These are phyloP conservation scores for Tulasnella sp. DNA, from an alignment of 768 basidiomycete species.

Conservation along the genomic window DNA sequence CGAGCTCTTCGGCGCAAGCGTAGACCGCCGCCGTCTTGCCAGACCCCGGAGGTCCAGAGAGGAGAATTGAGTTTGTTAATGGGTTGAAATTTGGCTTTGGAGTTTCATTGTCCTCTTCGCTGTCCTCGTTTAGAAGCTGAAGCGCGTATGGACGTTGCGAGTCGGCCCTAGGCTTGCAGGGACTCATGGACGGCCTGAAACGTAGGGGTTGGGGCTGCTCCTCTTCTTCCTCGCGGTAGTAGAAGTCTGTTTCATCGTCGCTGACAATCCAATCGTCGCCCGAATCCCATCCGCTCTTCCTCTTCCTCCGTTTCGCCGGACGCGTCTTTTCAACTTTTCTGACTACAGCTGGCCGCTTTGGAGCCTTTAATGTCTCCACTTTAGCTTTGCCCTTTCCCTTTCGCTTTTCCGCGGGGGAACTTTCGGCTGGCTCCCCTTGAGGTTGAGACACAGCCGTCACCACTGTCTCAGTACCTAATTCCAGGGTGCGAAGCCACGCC, in stretches of 20 bases:
- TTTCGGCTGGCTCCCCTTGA: background rate
- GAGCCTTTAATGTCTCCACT: constrained; percentile 27
- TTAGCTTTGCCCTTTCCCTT: constrained; percentile 19
- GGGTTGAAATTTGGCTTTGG: constrained; percentile 14
- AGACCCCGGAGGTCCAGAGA: constrained; percentile 70
- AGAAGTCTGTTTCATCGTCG: constrained; percentile 35
- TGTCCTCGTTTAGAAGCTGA: constrained; percentile 1
- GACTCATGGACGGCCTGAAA: constrained; percentile 11
- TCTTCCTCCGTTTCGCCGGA: constrained; percentile 17
- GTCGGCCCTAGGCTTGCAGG: constrained; percentile 2
- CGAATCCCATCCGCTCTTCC: constrained; percentile 22
- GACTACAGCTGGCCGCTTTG: constrained; percentile 22
- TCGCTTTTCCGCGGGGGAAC: background rate
- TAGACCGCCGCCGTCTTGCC: constrained; percentile 93
- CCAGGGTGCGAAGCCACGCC: constrained; percentile 70
- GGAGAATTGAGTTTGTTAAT: constrained; percentile 79
- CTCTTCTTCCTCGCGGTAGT: constrained; percentile 33
- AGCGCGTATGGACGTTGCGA: background rate
- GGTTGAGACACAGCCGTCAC: background rate
- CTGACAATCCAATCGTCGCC: constrained; percentile 50
- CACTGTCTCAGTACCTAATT: constrained; percentile 41
- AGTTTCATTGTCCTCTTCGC: background rate
- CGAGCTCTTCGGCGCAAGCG: constrained; percentile 87
- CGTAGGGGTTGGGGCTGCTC: constrained; percentile 19
- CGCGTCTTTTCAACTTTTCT: constrained; percentile 14